These are phyloP conservation scores for Plantago coronopus DNA, from an alignment of 305 asterid genomes.

Conservation along the genomic window DNA sequence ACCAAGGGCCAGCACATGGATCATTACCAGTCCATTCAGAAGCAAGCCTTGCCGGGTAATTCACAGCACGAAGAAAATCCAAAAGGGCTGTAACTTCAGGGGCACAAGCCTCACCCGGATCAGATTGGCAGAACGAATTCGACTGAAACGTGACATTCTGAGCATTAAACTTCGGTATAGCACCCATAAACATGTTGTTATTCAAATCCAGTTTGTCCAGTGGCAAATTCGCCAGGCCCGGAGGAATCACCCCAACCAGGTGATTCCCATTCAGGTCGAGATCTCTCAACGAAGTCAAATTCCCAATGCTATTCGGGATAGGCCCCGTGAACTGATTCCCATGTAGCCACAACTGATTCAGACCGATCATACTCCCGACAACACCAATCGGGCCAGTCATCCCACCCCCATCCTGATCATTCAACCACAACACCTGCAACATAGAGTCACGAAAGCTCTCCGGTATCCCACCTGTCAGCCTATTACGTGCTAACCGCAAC, in stretches of 20 bases:
- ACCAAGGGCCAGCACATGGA: constrained; percentile 77
- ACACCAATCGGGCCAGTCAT: constrained; percentile 59
- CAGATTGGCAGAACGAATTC: constrained; percentile 59
- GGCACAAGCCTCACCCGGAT: constrained; percentile 54
- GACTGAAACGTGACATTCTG: constrained; percentile 39
- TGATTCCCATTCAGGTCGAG: constrained; percentile 59
- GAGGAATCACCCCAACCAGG: constrained; percentile 66
- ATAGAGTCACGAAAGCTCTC: constrained; percentile 47
- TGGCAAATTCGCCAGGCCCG: constrained; percentile 48
- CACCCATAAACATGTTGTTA: constrained; percentile 80
- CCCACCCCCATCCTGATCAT: constrained; percentile 62
- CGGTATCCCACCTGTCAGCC: constrained; percentile 53
- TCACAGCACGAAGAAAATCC: constrained; percentile 52
- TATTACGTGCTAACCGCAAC: constrained; percentile 50
- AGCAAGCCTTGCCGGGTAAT: constrained; percentile 56
- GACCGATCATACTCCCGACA: constrained; percentile 49
- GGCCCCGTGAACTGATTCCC: constrained; percentile 64
- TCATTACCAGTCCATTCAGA: constrained; percentile 66
- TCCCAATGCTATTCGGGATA: constrained; percentile 64
- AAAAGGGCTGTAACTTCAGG: constrained; percentile 67
- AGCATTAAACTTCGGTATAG: constrained; percentile 59
- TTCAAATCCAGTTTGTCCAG: constrained; percentile 50
- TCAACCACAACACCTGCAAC: constrained; percentile 73
- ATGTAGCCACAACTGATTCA: constrained; percentile 60
- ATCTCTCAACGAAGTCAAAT: constrained; percentile 46